phyloP scores from a whole-genome alignment of 1,284 basidiomycete genomes.

The Earliella scabrosa region DNA sequence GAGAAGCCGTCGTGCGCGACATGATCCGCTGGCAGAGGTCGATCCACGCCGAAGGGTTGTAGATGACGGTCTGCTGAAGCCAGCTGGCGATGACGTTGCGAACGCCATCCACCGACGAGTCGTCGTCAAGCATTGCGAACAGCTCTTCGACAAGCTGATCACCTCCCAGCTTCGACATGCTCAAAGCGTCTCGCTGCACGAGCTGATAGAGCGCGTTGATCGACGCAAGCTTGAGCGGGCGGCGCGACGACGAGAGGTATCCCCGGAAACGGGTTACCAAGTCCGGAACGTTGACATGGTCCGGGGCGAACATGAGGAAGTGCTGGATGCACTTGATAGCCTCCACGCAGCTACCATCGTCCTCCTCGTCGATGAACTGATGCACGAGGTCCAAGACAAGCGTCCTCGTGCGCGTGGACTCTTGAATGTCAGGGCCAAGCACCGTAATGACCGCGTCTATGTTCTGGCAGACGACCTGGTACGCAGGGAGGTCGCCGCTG shows the following conservation, averaged over 20 bases:
- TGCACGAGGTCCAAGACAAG: constrained; percentile 86
- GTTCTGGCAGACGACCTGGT: constrained; percentile 90
- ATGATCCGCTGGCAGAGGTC: constrained; percentile 97
- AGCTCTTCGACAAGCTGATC: constrained; percentile 94
- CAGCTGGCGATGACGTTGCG: constrained; percentile 93
- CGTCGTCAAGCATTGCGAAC: constrained; percentile 93
- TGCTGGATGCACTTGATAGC: constrained; percentile 97
- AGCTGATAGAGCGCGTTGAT: constrained; percentile 97
- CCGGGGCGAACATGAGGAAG: constrained; percentile 93
- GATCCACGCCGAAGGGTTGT: constrained; percentile 97
- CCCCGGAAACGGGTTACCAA: constrained; percentile 77
- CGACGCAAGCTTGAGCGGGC: constrained; percentile 90
- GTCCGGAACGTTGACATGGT: constrained; percentile 79
- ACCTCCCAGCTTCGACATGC: constrained; percentile 93
- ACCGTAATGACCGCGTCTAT: constrained; percentile 94
- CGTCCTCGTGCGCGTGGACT: constrained; percentile 80
- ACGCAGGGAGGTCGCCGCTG: constrained; percentile 89
- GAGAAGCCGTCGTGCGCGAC: constrained; percentile 83
- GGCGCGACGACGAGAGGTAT: constrained; percentile 78
- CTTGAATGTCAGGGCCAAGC: constrained; percentile 94
- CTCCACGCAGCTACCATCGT: constrained; percentile 90
- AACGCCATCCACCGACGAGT: constrained; percentile 94
- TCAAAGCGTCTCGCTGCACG: constrained; percentile 92
- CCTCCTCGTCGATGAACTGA: constrained; percentile 85
- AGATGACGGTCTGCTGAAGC: constrained; percentile 92